Conservation (phyloP, 345 rosid genomes). For the Gossypium sturtianum region DNA sequence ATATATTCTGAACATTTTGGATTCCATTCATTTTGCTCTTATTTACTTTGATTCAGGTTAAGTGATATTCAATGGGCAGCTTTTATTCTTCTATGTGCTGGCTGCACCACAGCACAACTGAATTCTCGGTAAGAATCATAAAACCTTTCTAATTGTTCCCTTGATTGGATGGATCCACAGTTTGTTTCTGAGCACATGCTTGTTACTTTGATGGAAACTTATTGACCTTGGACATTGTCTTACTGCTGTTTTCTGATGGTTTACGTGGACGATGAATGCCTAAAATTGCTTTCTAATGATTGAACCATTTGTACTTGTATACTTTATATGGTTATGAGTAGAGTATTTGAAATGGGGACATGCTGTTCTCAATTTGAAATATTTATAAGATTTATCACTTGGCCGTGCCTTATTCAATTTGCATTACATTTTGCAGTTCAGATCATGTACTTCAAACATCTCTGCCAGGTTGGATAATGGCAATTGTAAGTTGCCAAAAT, state of each 20-base stretch:
- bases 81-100: constrained; percentile 85
- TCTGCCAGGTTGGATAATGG: constrained; percentile 91
- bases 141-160: neutral
- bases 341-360: neutral
- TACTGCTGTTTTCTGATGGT: constrained; percentile 1
- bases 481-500: constrained; percentile 59
- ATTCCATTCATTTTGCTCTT: neutral
- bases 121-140: constrained; percentile 66
- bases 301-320: neutral
- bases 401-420: neutral
- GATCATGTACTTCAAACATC: constrained; percentile 94
- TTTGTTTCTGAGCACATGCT: neutral
- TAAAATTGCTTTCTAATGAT: neutral
- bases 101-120: constrained; percentile 97
- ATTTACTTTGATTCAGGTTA: constrained; percentile 43
- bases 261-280: neutral
- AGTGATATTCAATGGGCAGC: constrained; percentile 98
- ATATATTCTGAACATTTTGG: neutral
- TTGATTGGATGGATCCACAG: neutral
- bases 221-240: neutral
- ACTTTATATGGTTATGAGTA: neutral
- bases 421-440: constrained; percentile 49
- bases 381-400: neutral
- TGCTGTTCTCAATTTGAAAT: neutral
- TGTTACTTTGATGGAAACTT: neutral